Conservation (phyloP, 2,329 filamentous ascomycete genomes). For the Aspergillus terreus region DNA sequence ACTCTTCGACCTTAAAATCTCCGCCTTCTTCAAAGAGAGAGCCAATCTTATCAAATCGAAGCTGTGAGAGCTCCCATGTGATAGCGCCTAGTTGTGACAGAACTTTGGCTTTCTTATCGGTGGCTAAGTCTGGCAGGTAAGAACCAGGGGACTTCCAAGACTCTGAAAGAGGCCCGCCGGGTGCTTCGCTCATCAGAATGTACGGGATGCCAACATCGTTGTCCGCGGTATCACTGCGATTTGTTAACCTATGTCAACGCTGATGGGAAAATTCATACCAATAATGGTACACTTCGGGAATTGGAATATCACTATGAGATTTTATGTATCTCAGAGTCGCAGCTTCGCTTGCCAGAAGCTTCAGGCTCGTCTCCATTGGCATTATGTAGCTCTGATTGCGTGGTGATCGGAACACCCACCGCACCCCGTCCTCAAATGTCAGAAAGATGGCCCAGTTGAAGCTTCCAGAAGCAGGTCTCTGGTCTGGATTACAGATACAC, state of each 20-base stretch:
- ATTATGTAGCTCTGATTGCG: slow-evolving; percentile 1
- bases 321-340: slow-evolving; percentile 29
- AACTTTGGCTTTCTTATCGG: slow-evolving; percentile 20
- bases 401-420: slow-evolving; percentile 30
- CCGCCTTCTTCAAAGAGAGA: slow-evolving; percentile 26
- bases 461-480: slow-evolving; percentile 23
- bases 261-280: slow-evolving; percentile 11
- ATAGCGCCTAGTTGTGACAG: slow-evolving; percentile 23
- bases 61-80: slow-evolving; percentile 21
- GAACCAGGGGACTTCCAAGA: slow-evolving; percentile 16
- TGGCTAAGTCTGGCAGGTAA: slow-evolving; percentile 7
- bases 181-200: slow-evolving; percentile 32
- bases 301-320: slow-evolving; percentile 26
- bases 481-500: slow-evolving; percentile 19
- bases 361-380: slow-evolving; percentile 14
- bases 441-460: slow-evolving; percentile 31
- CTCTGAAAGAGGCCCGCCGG: slow-evolving; percentile 22
- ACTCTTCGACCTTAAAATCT: slow-evolving; percentile 14
- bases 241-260: neutral
- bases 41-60: slow-evolving; percentile 25
- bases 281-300: slow-evolving; percentile 28
- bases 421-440: slow-evolving; percentile 27
- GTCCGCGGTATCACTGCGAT: slow-evolving; percentile 12
- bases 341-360: slow-evolving; percentile 29
- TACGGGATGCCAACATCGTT: slow-evolving; percentile 30